phyloP scores from a whole-genome alignment of 2,329 filamentous ascomycete species.

The Trichoderma sp. region DNA sequence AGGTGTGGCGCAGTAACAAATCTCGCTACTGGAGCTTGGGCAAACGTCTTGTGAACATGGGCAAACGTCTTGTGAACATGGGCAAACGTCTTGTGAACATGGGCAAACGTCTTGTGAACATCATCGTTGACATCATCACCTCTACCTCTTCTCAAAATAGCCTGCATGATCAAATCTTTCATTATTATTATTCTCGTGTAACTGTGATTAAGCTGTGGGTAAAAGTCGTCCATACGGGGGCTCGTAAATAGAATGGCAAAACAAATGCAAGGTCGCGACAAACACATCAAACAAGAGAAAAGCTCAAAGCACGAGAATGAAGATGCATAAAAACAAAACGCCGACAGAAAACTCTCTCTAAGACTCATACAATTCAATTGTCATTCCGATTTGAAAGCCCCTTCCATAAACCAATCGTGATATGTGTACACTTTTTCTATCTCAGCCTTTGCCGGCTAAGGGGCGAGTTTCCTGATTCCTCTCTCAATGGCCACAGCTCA shows the following conservation, averaged over 20 bases:
- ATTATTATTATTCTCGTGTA: neutral
- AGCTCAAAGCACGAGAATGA: conserved; percentile 12
- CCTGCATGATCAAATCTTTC: neutral
- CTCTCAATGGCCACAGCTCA: neutral
- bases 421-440: conserved; percentile 45
- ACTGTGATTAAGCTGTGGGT: neutral
- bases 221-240: neutral
- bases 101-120: neutral
- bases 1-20: neutral
- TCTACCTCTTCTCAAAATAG: neutral
- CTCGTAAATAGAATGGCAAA: neutral
- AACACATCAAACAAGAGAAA: neutral
- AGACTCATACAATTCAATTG: conserved; percentile 32
- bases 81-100: no score
- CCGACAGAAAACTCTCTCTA: neutral
- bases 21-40: neutral
- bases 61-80: no score
- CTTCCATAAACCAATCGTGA: conserved; percentile 39
- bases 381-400: conserved; percentile 31
- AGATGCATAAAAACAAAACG: conserved; percentile 22
- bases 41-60: neutral
- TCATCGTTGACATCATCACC: neutral
- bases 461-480: conserved; percentile 22
- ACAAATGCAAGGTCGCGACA: neutral
- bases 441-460: conserved; percentile 28